phyloP scores from a whole-genome alignment of 1,284 basidiomycete genomes.

The Chondrostereum purpureum region DNA sequence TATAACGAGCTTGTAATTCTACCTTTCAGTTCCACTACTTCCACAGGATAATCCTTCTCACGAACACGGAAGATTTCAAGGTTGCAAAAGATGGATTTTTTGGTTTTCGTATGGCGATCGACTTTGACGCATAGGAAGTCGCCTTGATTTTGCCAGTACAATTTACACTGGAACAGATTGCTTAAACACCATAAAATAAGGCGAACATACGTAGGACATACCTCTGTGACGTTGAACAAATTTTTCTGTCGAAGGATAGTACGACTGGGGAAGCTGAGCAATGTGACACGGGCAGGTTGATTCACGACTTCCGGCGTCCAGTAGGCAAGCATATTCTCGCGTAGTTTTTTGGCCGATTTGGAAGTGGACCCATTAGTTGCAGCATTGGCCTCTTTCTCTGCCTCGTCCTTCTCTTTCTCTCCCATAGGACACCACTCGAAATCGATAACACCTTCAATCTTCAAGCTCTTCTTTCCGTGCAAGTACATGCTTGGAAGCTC shows the following conservation, averaged over 20 bases:
- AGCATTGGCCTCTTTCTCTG: constrained; percentile 46
- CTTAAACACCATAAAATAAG: constrained; percentile 1
- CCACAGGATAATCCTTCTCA: constrained; percentile 97
- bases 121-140: constrained; percentile 99
- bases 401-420: constrained; percentile 81
- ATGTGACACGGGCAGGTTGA: constrained; percentile 94
- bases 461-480: constrained; percentile 95
- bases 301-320: constrained; percentile 98
- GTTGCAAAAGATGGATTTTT: constrained; percentile 99
- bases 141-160: constrained; percentile 98
- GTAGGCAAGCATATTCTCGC: constrained; percentile 93
- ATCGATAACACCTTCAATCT: constrained; percentile 97
- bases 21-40: constrained; percentile 97
- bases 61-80: constrained; percentile 96
- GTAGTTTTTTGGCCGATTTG: constrained; percentile 55
- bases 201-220: constrained; percentile 29
- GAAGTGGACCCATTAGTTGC: constrained; percentile 32
- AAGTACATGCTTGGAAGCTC: constrained; percentile 93
- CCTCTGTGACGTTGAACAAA: constrained; percentile 96
- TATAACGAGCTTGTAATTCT: constrained; percentile 11
- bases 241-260: constrained; percentile 91
- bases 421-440: constrained; percentile 98
- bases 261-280: constrained; percentile 87
- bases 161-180: constrained; percentile 74
- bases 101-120: constrained; percentile 98